Evolutionary conservation across 108 stramenopile genomes (phyloP).

Genomic region (Cyclotella atomus): DNA sequence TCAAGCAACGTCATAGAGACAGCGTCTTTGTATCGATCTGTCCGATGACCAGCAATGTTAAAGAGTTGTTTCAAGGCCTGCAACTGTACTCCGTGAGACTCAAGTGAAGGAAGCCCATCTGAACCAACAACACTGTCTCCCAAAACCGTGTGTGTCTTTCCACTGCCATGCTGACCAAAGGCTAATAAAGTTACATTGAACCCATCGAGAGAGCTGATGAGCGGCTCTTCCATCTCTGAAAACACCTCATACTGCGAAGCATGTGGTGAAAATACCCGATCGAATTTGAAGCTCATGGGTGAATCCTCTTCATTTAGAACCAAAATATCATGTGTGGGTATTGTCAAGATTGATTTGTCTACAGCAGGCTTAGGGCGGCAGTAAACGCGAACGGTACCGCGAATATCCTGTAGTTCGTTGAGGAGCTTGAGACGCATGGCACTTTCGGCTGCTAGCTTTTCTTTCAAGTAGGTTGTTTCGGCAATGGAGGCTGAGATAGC

Average conservation of each 20-base stretch:
- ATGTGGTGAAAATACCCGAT: conserved; percentile 84
- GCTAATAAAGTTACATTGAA: conserved; percentile 95
- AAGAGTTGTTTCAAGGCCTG: conserved; percentile 71
- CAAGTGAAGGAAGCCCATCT: conserved; percentile 22
- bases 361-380: conserved; percentile 62
- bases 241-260: conserved; percentile 85
- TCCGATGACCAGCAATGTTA: conserved; percentile 64
- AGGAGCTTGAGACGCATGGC: conserved; percentile 73
- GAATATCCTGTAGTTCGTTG: conserved; percentile 79
- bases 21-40: conserved; percentile 70
- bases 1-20: conserved; percentile 77
- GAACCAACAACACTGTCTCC: conserved; percentile 50
- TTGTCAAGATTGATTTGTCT: conserved; percentile 33
- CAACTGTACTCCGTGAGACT: conserved; percentile 70
- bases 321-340: conserved; percentile 74
- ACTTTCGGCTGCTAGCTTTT: conserved; percentile 77
- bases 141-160: conserved; percentile 95
- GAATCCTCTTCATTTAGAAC: conserved; percentile 61
- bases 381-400: conserved; percentile 83
- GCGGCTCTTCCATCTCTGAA: conserved; percentile 86
- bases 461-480: conserved; percentile 62
- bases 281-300: conserved; percentile 86
- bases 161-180: conserved; percentile 91
- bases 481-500: conserved; percentile 48
- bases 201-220: conserved; percentile 92